Conservation (phyloP, 371 early-diverging fungal genomes). For the Mortierella sp. region DNA sequence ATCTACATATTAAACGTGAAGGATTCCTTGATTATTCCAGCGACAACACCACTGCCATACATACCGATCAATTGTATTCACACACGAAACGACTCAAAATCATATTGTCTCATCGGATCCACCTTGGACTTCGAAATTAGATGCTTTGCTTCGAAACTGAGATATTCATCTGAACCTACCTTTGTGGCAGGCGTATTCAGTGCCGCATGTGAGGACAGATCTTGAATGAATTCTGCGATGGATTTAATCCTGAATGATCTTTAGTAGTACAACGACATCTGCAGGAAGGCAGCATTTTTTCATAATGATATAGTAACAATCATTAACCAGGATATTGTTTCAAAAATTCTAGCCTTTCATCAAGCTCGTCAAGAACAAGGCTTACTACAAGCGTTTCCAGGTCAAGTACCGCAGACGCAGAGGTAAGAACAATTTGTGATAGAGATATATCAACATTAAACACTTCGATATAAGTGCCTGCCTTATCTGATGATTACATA, state of each 20-base stretch:
- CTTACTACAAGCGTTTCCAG: conserved; percentile 99
- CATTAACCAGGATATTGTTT: not conserved
- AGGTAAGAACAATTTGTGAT: conserved; percentile 82
- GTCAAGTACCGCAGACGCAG: conserved; percentile 98
- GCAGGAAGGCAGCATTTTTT: not conserved
- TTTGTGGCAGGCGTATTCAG: too few species aligned
- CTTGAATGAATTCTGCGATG: not conserved
- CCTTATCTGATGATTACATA: conserved; percentile 72
- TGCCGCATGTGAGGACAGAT: too few species aligned
- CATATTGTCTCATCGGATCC: too few species aligned
- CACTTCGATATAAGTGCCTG: not conserved
- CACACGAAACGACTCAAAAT: too few species aligned
- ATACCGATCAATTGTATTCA: not conserved
- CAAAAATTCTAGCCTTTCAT: conserved; percentile 81
- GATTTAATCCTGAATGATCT: not conserved
- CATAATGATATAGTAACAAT: not conserved
- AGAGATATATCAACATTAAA: not conserved
- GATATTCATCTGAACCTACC: too few species aligned
- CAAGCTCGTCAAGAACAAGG: conserved; percentile 96
- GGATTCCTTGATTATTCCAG: not conserved
- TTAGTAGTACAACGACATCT: not conserved
- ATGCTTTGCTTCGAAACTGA: too few species aligned
- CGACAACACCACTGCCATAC: not conserved
- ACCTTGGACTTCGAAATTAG: not conserved
- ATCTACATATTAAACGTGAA: not conserved